A percentile compares a stretch with the other conserved stretches of the same genome.
Conservation (phyloP, 83 land plant genomes). For the Diphasiastrum complanatum region DNA sequence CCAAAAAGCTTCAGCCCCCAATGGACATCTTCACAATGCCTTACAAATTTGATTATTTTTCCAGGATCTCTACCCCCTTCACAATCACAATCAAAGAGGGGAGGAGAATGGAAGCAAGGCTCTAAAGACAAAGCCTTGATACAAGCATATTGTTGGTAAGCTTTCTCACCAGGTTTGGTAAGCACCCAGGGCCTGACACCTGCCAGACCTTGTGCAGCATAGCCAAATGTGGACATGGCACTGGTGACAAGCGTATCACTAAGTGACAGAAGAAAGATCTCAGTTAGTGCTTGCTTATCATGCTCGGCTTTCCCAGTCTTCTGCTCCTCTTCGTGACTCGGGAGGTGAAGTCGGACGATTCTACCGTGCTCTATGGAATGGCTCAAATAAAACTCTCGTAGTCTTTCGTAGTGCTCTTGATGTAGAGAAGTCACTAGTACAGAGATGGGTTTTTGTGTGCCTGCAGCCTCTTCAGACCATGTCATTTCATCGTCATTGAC, state of each 20-base stretch:
- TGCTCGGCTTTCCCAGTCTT: conserved; percentile 46
- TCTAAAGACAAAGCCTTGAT: conserved; percentile 60
- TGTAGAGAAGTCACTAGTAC: too few relatives aligned
- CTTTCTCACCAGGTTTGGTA: conserved; percentile 29
- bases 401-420: too few relatives aligned
- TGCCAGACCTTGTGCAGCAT: conserved; percentile 80
- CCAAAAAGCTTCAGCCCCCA: conserved; percentile 85
- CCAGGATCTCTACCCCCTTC: conserved; percentile 54
- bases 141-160: conserved; percentile 45
- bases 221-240: conserved; percentile 85
- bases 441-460: too few relatives aligned
- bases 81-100: conserved; percentile 57
- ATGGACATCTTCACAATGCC: conserved; percentile 74
- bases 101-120: conserved; percentile 88
- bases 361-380: conserved; percentile 49
- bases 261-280: conserved; percentile 74
- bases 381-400: conserved; percentile 54
- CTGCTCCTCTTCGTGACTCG: conserved; percentile 75
- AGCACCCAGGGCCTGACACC: conserved; percentile 74
- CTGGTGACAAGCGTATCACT: conserved; percentile 66
- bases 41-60: conserved; percentile 46
- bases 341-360: conserved; percentile 49
- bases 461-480: too few relatives aligned
- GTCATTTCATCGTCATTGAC: too few relatives aligned
- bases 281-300: conserved; percentile 72